A percentile compares a stretch with the other conserved stretches of the same genome.
phyloP scores from a whole-genome alignment of 2,329 filamentous ascomycete species.

The Verticillium zaregamsianum region DNA sequence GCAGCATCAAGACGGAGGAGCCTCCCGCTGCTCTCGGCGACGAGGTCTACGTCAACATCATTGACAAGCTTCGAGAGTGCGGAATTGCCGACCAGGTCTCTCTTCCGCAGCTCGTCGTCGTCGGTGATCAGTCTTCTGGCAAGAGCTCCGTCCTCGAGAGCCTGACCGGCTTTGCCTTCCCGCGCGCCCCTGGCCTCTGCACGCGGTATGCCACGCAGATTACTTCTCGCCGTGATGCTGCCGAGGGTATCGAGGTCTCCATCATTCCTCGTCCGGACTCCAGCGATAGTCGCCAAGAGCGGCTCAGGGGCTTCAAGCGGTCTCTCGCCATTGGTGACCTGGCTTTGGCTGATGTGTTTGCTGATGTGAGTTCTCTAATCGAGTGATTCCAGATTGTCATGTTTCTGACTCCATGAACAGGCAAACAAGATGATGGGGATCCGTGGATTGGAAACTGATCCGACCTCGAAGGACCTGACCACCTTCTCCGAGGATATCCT shows the following conservation, averaged over 20 bases:
- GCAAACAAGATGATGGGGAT: slow-evolving; percentile 43
- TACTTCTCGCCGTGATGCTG: slow-evolving; percentile 31
- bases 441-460: slow-evolving; percentile 12
- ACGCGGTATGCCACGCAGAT: slow-evolving; percentile 47
- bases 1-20: not conserved
- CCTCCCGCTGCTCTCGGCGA: not conserved
- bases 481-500: slow-evolving; percentile 44
- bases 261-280: slow-evolving; percentile 32
- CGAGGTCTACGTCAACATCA: slow-evolving; percentile 5
- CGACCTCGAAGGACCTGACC: slow-evolving; percentile 4
- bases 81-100: slow-evolving; percentile 30
- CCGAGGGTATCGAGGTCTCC: slow-evolving; percentile 31
- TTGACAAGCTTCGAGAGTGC: slow-evolving; percentile 38
- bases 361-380: slow-evolving; percentile 23
- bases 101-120: slow-evolving; percentile 66
- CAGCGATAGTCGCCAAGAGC: slow-evolving; percentile 6
- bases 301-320: slow-evolving; percentile 21
- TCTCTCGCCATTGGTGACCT: slow-evolving; percentile 18
- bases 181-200: slow-evolving; percentile 37
- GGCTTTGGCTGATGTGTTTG: slow-evolving; percentile 32
- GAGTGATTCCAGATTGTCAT: not conserved
- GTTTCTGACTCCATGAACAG: slow-evolving; percentile 12
- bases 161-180: slow-evolving; percentile 44
- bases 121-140: slow-evolving; percentile 80
- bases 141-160: slow-evolving; percentile 82